Conservation (phyloP, 148 eudicot genomes). For the Amaranthus hypochondriacus region DNA sequence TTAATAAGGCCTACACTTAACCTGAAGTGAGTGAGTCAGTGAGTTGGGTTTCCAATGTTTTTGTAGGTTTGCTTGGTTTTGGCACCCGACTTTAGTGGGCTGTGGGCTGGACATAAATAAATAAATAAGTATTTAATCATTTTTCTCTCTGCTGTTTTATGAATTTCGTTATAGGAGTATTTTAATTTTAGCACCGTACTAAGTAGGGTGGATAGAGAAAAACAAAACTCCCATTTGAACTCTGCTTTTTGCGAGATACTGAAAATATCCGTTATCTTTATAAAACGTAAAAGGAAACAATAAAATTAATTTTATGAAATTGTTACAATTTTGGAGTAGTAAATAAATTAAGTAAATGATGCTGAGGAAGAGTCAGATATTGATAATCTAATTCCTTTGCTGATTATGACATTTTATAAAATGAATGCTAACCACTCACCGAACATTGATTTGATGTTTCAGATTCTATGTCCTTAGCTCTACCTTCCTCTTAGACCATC, state of each 20-base stretch:
- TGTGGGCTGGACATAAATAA: no score
- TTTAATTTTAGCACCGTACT: neutral
- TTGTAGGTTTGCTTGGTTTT: neutral
- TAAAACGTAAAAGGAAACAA: no score
- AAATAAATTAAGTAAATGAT: neutral
- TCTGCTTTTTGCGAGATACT: no score
- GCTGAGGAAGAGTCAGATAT: constrained; percentile 16
- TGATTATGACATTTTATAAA: constrained; percentile 34
- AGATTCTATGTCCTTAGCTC: constrained; percentile 38
- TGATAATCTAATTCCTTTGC: neutral
- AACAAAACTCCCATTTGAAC: neutral
- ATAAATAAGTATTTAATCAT: no score
- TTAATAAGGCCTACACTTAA: neutral
- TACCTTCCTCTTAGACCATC: neutral
- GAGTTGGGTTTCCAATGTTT: neutral
- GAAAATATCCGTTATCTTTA: no score
- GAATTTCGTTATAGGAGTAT: no score
- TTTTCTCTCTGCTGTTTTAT: no score
- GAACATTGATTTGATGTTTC: constrained; percentile 49
- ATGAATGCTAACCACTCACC: constrained; percentile 23
- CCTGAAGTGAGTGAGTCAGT: no score
- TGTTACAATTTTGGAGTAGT: neutral
- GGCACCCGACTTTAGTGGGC: neutral
- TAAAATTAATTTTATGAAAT: no score
- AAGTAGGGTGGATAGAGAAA: neutral